Percentiles rank a stretch among this genome's conserved stretches.
phyloP scores from a whole-genome alignment of 306 rosid genomes.

The Neltuma alba region DNA sequence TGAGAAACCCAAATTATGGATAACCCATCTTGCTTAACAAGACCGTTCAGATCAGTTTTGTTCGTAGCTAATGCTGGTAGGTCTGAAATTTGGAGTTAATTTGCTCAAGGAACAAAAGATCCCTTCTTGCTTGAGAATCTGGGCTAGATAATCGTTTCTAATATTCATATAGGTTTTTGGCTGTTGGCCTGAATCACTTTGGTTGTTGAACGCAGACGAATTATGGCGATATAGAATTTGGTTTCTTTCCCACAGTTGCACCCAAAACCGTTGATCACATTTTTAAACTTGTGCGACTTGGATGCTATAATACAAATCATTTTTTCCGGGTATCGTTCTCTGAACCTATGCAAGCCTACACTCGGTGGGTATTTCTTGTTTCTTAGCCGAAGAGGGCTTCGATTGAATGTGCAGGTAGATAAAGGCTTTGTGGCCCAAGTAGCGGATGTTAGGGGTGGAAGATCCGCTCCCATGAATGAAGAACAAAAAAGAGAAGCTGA shows the following conservation, averaged over 20 bases:
- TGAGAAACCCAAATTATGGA: slow-evolving; percentile 13
- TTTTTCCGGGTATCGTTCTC: slow-evolving; percentile 79
- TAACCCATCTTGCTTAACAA: slow-evolving; percentile 16
- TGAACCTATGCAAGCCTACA: slow-evolving; percentile 14
- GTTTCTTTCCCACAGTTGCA: slow-evolving; percentile 88
- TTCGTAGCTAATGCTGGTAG: neutral
- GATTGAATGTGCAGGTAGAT: slow-evolving; percentile 65
- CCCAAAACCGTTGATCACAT: slow-evolving; percentile 93
- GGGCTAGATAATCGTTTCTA: slow-evolving; percentile 16
- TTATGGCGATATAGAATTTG: slow-evolving; percentile 93
- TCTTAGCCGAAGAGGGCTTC: slow-evolving; percentile 34
- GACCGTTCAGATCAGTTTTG: slow-evolving; percentile 13
- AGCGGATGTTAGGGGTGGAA: slow-evolving; percentile 75
- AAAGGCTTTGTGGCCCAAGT: slow-evolving; percentile 98
- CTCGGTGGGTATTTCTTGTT: slow-evolving; percentile 10
- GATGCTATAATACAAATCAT: slow-evolving; percentile 88
- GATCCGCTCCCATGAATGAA: slow-evolving; percentile 87
- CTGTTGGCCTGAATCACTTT: slow-evolving; percentile 11
- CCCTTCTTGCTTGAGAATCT: slow-evolving; percentile 20
- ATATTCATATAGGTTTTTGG: slow-evolving; percentile 11
- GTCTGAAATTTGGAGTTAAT: slow-evolving; percentile 16
- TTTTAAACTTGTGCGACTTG: slow-evolving; percentile 90
- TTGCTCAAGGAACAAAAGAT: slow-evolving; percentile 18
- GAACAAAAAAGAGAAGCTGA: slow-evolving; percentile 70
- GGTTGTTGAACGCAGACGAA: slow-evolving; percentile 64